These are phyloP conservation scores for Dipsacomyces acuminosporus DNA, from an alignment of 371 early-diverging fungal species.

Conservation along the genomic window DNA sequence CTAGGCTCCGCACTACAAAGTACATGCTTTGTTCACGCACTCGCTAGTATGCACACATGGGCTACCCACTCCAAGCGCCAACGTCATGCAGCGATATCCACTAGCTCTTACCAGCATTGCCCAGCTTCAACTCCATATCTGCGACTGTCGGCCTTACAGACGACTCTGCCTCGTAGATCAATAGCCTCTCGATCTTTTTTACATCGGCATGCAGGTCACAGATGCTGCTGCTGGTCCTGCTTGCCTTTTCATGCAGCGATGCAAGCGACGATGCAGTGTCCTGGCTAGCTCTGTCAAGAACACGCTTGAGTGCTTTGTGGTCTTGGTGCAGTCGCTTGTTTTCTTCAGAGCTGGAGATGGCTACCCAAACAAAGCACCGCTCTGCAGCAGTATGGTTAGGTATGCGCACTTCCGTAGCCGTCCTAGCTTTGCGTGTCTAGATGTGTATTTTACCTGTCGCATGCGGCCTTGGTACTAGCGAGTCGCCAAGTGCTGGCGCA, in stretches of 20 bases:
- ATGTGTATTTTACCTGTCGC: conserved; percentile 7
- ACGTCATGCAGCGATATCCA: too few species aligned
- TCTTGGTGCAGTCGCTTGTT: conserved; percentile 30
- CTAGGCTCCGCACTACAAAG: too few species aligned
- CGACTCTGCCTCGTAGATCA: conserved; percentile 10
- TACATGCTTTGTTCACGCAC: too few species aligned
- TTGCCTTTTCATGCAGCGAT: conserved; percentile 37
- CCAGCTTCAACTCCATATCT: conserved; percentile 34
- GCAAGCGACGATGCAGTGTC: conserved; percentile 21
- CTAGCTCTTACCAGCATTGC: conserved; percentile 33
- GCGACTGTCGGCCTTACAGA: conserved; percentile 15
- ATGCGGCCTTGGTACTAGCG: not conserved
- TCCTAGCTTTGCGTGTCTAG: too few species aligned
- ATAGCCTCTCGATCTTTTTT: conserved; percentile 28
- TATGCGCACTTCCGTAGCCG: too few species aligned
- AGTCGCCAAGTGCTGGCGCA: conserved; percentile 4
- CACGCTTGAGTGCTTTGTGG: conserved; percentile 28
- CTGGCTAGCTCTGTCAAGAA: conserved; percentile 21
- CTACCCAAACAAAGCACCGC: too few species aligned
- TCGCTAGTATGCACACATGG: too few species aligned
- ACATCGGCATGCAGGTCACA: conserved; percentile 42
- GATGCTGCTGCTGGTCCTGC: conserved; percentile 34
- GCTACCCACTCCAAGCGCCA: too few species aligned
- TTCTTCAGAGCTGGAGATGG: conserved; percentile 11
- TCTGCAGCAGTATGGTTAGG: too few species aligned